Percentiles rank a stretch among this genome's conserved stretches.
Conservation (phyloP, 352 stramenopile genomes). For the Phytophthora agathidicida region DNA sequence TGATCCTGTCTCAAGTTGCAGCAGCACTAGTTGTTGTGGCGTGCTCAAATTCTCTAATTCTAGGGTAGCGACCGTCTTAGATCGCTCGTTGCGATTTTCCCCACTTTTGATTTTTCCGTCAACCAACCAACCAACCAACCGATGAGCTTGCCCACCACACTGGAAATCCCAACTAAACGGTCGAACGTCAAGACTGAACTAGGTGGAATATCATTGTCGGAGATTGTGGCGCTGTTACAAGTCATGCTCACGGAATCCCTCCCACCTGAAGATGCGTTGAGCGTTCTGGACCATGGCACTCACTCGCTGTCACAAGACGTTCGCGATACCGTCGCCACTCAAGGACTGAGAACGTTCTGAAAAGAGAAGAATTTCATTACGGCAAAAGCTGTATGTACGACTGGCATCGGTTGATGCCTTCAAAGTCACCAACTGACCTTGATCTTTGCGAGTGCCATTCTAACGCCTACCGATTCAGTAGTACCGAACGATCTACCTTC, state of each 20-base stretch:
- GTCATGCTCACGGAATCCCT: constrained; percentile 20
- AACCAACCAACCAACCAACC: background rate
- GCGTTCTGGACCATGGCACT: constrained; percentile 14
- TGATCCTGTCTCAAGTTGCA: background rate
- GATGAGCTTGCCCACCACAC: background rate
- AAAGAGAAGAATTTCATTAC: constrained; percentile 19
- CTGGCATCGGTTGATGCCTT: constrained; percentile 24
- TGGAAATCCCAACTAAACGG: background rate
- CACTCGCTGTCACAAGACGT: constrained; percentile 24
- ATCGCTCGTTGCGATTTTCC: constrained; percentile 8
- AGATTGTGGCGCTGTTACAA: constrained; percentile 26
- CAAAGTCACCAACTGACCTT: constrained; percentile 1
- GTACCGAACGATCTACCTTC: constrained; percentile 14
- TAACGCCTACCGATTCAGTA: no score
- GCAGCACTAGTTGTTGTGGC: background rate
- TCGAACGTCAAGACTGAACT: background rate
- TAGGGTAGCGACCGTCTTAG: constrained; percentile 24
- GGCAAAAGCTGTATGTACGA: constrained; percentile 27
- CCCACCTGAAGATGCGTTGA: constrained; percentile 28
- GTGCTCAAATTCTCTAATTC: constrained; percentile 15
- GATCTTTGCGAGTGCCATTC: constrained; percentile 7
- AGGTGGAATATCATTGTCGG: constrained; percentile 4
- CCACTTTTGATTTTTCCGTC: constrained; percentile 7
- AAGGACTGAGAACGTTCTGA: constrained; percentile 29
- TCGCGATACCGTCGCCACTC: constrained; percentile 29